A percentile compares a stretch with the other conserved stretches of the same genome.
Conservation (phyloP, 176 grass and related monocot genomes). For the Areca catechu region DNA sequence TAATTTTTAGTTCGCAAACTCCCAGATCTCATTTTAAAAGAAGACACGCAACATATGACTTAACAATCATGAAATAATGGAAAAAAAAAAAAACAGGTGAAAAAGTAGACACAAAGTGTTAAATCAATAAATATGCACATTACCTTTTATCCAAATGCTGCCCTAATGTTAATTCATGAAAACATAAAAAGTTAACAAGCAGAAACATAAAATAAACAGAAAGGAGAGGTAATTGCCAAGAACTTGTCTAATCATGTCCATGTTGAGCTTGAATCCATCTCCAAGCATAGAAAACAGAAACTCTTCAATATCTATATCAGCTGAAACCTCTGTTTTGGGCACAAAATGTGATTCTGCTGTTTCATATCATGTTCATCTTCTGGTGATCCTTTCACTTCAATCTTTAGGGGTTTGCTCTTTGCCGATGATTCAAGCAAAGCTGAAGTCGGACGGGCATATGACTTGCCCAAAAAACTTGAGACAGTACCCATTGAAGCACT, state of each 20-base stretch:
- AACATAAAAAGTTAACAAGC: not conserved
- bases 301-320: slow-evolving; percentile 70
- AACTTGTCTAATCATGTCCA: slow-evolving; percentile 56
- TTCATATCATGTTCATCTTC: slow-evolving; percentile 32
- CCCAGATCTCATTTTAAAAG: no score
- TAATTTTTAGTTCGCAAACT: no score
- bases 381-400: slow-evolving; percentile 57
- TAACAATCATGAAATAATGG: no score
- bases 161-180: not conserved
- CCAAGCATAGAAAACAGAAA: slow-evolving; percentile 95
- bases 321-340: slow-evolving; percentile 40
- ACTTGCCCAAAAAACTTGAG: slow-evolving; percentile 61
- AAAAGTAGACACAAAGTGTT: no score
- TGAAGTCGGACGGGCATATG: slow-evolving; percentile 22
- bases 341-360: slow-evolving; percentile 30
- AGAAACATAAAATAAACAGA: slow-evolving; percentile 3
- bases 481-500: slow-evolving; percentile 68
- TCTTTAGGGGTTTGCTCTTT: slow-evolving; percentile 58
- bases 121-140: no score
- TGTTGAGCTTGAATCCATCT: slow-evolving; percentile 84
- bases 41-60: no score
- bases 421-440: slow-evolving; percentile 26
- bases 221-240: slow-evolving; percentile 49
- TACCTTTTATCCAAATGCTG: not conserved
- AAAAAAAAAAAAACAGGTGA: no score